Evolutionary conservation across 2,329 filamentous ascomycete species (phyloP), one percentile per base, ranked within the genome.

Genomic region (Sclerotinia sclerotiorum): DNA sequence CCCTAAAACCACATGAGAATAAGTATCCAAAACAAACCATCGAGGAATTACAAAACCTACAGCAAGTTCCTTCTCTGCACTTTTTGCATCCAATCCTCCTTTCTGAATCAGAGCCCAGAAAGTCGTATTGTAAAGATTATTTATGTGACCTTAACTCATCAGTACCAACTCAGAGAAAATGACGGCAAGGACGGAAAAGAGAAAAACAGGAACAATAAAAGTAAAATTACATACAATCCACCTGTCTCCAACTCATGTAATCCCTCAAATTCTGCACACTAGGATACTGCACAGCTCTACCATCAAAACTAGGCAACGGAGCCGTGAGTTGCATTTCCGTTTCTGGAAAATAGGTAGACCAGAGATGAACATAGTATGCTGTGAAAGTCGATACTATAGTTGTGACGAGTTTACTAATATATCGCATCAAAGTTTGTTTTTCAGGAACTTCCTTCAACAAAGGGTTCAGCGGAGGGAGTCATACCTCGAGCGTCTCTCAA

Each of bases 71-170:
- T 90, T 86, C 78, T 98, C 94, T 0, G 95, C 95, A 69, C 92
- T 90, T 63, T 88, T 90, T 42, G 88, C 86, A 65, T 86, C 88
- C 82, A 95, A 85, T 0, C 90, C 91, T 2, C 92, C 94, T 60
- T 87, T 82, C 72, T 92, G 87, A 29, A 98, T 90, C 75, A 99
- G 82, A 0, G 90, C 84, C 95, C 95, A 99, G 79, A 98, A 98
- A 0, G 93, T 92, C 0, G 95, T 99, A 78, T 99, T 99, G 80
- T 97, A 99, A 5, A 99, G 85, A 76, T 99, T 99, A 79, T 99
- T 99, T 75, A 99, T 97, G 78, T 99, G 95, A 73, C 92, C 92
- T 94, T 69, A 15, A 48, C 17, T 51, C 35, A 48, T 75, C 44
- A 74, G 69, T 46, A 48, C 3, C 19, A 21, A 10, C 39, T 35